phyloP scores from a whole-genome alignment of 129 eudicot genomes.

The Saposhnikovia divaricata region DNA sequence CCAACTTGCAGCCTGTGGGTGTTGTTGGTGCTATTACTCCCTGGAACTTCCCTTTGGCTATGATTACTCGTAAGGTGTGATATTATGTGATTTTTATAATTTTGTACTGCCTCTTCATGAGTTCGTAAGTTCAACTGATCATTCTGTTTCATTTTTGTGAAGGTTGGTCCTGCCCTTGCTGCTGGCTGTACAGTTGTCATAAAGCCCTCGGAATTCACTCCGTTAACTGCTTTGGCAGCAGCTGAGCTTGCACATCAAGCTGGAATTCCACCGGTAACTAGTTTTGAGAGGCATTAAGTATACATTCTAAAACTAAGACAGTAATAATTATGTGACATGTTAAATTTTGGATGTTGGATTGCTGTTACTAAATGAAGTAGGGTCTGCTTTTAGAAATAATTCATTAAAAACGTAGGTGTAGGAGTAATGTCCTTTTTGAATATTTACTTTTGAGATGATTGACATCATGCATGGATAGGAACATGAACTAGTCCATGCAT shows the following conservation, averaged over 20 bases:
- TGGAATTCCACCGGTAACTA: constrained; percentile 88
- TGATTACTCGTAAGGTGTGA: constrained; percentile 85
- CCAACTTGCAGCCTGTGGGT: constrained; percentile 74
- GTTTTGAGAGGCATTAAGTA: background rate
- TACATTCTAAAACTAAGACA: background rate
- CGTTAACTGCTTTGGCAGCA: constrained; percentile 88
- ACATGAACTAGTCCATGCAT: background rate
- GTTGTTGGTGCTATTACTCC: constrained; percentile 93
- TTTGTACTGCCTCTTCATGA: background rate
- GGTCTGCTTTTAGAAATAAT: background rate
- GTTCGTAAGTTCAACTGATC: constrained; percentile 6
- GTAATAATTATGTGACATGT: background rate
- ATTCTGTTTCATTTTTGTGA: constrained; percentile 17
- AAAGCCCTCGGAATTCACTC: constrained; percentile 92
- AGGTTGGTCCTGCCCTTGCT: constrained; percentile 99
- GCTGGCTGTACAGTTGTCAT: constrained; percentile 89
- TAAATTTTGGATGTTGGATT: background rate
- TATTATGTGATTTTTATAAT: background rate
- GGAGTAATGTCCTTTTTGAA: background rate
- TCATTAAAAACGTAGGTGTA: background rate
- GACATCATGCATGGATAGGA: background rate
- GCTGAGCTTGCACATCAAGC: constrained; percentile 93
- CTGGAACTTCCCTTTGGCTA: constrained; percentile 96
- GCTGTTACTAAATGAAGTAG: background rate
- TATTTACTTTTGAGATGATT: background rate